Evolutionary conservation across 202 grass and related monocot species (phyloP).

Genomic region (Musa balbisiana): DNA sequence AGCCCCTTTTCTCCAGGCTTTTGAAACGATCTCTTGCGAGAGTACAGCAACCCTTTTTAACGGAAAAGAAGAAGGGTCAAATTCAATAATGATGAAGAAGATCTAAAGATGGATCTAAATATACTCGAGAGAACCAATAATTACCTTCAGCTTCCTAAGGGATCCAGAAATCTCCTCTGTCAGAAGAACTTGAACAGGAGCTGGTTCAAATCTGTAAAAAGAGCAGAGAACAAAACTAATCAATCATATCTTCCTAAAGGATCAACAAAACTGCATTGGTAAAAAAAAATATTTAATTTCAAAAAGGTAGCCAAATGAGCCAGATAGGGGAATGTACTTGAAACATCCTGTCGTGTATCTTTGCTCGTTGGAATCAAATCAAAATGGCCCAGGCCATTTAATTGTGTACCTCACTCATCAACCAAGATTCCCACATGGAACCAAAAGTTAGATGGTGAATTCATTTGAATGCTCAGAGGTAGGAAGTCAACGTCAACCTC

Average conservation of each 20-base stretch:
- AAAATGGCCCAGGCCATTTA: too few species aligned
- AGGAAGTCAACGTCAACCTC: too few species aligned
- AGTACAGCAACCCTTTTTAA: conserved; percentile 52
- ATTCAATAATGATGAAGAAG: not conserved
- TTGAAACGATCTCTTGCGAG: conserved; percentile 67
- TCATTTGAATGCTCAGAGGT: too few species aligned
- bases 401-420: too few species aligned
- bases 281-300: too few species aligned
- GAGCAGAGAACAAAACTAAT: conserved; percentile 1
- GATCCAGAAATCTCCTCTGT: conserved; percentile 96
- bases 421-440: too few species aligned
- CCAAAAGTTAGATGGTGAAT: too few species aligned
- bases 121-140: not conserved
- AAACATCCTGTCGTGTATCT: too few species aligned
- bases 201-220: conserved; percentile 75
- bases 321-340: too few species aligned
- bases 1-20: conserved; percentile 64
- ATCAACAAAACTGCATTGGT: not conserved
- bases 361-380: too few species aligned
- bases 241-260: not conserved
- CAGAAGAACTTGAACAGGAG: conserved; percentile 89
- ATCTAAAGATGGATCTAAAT: not conserved
- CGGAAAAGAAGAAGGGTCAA: not conserved
- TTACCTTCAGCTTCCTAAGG: conserved; percentile 91
- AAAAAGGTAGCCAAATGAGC: not conserved